These are phyloP conservation scores for Malassezia caprae DNA, from an alignment of 1,284 basidiomycete genomes.

Conservation along the genomic window DNA sequence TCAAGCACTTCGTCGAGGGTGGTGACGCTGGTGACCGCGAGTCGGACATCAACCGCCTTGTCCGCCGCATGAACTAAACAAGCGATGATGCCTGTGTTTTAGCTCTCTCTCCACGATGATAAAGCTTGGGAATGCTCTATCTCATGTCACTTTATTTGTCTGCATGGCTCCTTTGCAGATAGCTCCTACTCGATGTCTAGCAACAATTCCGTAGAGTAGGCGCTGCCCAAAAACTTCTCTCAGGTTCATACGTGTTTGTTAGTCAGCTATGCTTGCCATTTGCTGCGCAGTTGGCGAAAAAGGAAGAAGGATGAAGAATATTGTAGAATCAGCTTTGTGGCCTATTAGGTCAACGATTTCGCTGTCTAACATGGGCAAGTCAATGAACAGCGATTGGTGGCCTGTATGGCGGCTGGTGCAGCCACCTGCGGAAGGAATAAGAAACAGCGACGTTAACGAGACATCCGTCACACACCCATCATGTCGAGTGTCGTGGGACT, in stretches of 20 bases:
- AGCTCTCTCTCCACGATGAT: conserved; percentile 3
- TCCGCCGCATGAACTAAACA: conserved; percentile 68
- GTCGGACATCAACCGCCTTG: conserved; percentile 88
- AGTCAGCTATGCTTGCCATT: conserved; percentile 3
- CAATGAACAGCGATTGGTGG: not conserved
- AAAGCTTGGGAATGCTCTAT: not conserved
- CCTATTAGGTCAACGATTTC: conserved; percentile 6
- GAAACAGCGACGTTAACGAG: not conserved
- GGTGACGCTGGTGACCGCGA: conserved; percentile 90
- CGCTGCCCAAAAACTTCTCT: conserved; percentile 6
- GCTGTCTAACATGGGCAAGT: not conserved
- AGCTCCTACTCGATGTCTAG: not conserved
- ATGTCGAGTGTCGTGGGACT: conserved; percentile 46
- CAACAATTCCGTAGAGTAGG: conserved; percentile 4
- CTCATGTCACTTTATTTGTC: conserved; percentile 11
- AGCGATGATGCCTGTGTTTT: conserved; percentile 6
- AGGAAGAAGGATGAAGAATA: conserved; percentile 9
- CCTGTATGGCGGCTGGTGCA: not conserved
- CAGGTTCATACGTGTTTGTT: not conserved
- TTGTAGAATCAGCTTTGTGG: conserved; percentile 8
- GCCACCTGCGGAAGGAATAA: conserved; percentile 7
- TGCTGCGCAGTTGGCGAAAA: not conserved
- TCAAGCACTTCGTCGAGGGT: conserved; percentile 57
- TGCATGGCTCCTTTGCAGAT: conserved; percentile 1
- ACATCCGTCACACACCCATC: conserved; percentile 7